A percentile compares a stretch with the other conserved stretches of the same genome.
phyloP scores from a whole-genome alignment of 2,329 filamentous ascomycete genomes.

The Phyllosticta capitalensis region DNA sequence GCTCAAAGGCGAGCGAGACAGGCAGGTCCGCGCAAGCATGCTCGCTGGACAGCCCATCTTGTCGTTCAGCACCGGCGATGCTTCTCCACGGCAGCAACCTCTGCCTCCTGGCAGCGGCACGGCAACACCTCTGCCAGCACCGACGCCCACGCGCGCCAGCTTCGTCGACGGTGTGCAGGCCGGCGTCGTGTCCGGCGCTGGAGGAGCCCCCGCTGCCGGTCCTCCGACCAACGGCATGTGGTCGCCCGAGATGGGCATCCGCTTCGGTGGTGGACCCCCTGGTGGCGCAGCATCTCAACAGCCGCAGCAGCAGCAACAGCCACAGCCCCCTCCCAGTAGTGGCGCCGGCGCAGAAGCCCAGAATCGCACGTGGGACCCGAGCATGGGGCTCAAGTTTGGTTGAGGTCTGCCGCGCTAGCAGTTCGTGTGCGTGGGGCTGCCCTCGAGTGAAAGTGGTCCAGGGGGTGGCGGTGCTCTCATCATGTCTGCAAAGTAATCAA shows the following conservation, averaged over 20 bases:
- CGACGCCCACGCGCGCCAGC: constrained; percentile 28
- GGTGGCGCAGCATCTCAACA: constrained; percentile 14
- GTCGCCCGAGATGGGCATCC: constrained; percentile 73
- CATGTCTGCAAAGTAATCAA: no score
- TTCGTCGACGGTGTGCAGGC: constrained; percentile 14
- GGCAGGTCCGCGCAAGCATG: background rate
- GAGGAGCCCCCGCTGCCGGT: constrained; percentile 6
- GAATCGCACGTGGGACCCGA: constrained; percentile 31
- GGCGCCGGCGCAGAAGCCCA: constrained; percentile 15
- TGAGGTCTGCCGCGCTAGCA: constrained; percentile 10
- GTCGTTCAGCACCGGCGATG: background rate
- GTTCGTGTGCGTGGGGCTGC: no score
- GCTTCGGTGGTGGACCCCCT: constrained; percentile 50
- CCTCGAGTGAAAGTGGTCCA: no score
- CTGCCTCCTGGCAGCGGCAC: background rate
- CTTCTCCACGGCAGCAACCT: constrained; percentile 26
- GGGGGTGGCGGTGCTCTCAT: no score
- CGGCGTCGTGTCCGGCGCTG: background rate
- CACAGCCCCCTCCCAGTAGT: no score
- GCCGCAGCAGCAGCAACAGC: constrained; percentile 12
- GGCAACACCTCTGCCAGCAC: constrained; percentile 4
- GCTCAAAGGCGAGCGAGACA: background rate
- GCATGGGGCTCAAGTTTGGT: constrained; percentile 31
- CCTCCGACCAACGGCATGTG: constrained; percentile 51
- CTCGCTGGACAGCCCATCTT: background rate